These are phyloP conservation scores for Penicillium paxilli DNA, from an alignment of 495 filamentous ascomycete genomes.

Conservation along the genomic window DNA sequence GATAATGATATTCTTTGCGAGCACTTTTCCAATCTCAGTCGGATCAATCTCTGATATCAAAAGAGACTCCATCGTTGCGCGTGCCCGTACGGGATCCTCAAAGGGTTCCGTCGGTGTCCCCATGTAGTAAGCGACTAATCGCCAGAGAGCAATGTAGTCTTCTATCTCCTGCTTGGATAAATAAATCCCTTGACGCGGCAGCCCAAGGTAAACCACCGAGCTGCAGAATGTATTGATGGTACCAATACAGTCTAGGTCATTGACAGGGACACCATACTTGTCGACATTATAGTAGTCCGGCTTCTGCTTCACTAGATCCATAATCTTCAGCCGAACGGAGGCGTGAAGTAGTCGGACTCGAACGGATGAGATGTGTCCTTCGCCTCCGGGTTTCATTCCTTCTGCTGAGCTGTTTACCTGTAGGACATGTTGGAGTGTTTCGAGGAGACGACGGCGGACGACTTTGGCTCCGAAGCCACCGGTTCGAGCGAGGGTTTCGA, in stretches of 20 bases:
- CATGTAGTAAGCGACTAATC: conserved; percentile 70
- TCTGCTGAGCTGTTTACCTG: conserved; percentile 65
- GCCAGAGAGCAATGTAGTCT: conserved; percentile 77
- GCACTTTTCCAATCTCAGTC: conserved; percentile 54
- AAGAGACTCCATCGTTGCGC: conserved; percentile 64
- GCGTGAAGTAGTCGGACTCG: conserved; percentile 77
- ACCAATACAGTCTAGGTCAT: conserved; percentile 69
- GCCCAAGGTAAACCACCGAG: conserved; percentile 63
- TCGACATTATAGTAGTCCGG: conserved; percentile 65
- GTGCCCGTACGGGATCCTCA: conserved; percentile 51
- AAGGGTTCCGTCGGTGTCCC: conserved; percentile 64
- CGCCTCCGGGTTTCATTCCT: conserved; percentile 67
- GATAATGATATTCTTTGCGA: conserved; percentile 75
- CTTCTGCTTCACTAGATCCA: conserved; percentile 51
- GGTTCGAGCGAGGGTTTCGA: conserved; percentile 74
- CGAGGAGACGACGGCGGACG: conserved; percentile 67
- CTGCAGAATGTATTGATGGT: conserved; percentile 71
- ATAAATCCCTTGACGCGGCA: conserved; percentile 73
- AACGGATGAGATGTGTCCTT: conserved; percentile 65
- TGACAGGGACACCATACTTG: conserved; percentile 66
- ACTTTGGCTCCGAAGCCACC: conserved; percentile 74
- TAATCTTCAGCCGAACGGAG: conserved; percentile 65
- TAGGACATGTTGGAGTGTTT: conserved; percentile 76
- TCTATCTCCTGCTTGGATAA: conserved; percentile 58
- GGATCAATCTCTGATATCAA: conserved; percentile 64